Conservation (phyloP, 768 basidiomycete species). For the Lentinula boryana region DNA sequence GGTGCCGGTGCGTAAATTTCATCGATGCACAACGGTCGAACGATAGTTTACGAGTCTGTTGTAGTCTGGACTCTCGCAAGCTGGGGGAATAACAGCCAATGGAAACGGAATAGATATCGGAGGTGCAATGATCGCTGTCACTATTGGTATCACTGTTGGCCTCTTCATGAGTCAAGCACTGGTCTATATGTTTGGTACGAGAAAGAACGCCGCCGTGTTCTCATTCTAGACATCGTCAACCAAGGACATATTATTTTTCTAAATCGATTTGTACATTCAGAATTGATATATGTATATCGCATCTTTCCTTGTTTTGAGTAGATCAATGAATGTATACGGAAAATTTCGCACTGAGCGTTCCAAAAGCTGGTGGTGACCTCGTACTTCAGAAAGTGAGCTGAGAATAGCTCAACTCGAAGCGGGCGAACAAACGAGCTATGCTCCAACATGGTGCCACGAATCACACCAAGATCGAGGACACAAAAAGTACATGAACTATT, state of each 20-base stretch:
- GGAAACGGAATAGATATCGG: conserved; percentile 82
- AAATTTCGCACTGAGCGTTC: too few relatives aligned
- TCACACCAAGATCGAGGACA: too few relatives aligned
- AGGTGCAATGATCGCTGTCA: conserved; percentile 84
- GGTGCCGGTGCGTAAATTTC: conserved; percentile 60
- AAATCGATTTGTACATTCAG: conserved; percentile 5
- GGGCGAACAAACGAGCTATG: too few relatives aligned
- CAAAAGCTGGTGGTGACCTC: too few relatives aligned
- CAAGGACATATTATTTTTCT: neutral
- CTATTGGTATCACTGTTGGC: conserved; percentile 86
- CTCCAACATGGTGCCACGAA: too few relatives aligned
- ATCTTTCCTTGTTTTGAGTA: neutral
- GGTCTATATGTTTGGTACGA: conserved; percentile 79
- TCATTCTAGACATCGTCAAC: conserved; percentile 48
- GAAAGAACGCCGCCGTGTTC: conserved; percentile 82
- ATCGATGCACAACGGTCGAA: neutral
- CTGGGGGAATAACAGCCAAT: conserved; percentile 77
- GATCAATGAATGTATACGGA: too few relatives aligned
- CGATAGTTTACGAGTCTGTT: neutral
- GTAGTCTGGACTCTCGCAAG: conserved; percentile 81
- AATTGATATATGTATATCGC: too few relatives aligned
- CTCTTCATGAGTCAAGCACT: conserved; percentile 84
- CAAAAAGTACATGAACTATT: too few relatives aligned
- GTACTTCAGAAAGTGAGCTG: too few relatives aligned
- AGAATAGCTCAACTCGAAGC: too few relatives aligned